Evolutionary conservation across 2,329 filamentous ascomycete species (phyloP), one percentile per base, ranked within the genome.

Genomic region (Alternaria longipes): DNA sequence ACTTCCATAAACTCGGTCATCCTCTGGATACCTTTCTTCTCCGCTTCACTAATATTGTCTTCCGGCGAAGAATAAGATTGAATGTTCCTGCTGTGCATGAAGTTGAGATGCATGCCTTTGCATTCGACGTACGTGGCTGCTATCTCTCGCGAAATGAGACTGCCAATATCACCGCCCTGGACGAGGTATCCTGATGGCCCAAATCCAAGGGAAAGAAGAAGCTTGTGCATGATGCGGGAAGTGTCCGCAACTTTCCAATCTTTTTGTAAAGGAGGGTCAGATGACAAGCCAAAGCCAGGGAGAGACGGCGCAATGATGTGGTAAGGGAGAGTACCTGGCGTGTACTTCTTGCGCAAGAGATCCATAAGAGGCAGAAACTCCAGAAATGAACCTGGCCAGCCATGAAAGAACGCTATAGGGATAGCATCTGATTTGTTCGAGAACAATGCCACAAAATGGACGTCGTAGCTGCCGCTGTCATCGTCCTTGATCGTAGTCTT

Each of bases 161-260:
- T 81, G 3, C 85, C 84, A 2, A 89, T 77, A 65, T 89, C 87
- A 4, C 87, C 87, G 9, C 87, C 87, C 70, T 88, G 86, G 0
- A 81, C 80, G 8, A 87, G 71, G 63, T 89, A 89, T 0, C 83
- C 83, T 1, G 64, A 62, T 28, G 49, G 16, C 0, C 76, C 79
- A 47, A 88, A 86, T 0, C 86, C 87, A 4, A 89, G 79, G 0
- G 78, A 78, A 2, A 83, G 61, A 81, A 89, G 85, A 2, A 88
- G 65, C 22, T 81, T 78, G 71, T 88, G 79, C 55, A 87, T 76
- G 8, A 85, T 71, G 1, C 78, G 73, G 0, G 84, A 80, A 28
- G 76, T 79, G 49, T 82, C 80, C 1, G 73, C 65, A 0, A 77
- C 62, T 0, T 64, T 72, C 64, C 82, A 86, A 63, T 86, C 74